phyloP scores from a whole-genome alignment of 2,329 filamentous ascomycete genomes.

The Talaromyces sp. region DNA sequence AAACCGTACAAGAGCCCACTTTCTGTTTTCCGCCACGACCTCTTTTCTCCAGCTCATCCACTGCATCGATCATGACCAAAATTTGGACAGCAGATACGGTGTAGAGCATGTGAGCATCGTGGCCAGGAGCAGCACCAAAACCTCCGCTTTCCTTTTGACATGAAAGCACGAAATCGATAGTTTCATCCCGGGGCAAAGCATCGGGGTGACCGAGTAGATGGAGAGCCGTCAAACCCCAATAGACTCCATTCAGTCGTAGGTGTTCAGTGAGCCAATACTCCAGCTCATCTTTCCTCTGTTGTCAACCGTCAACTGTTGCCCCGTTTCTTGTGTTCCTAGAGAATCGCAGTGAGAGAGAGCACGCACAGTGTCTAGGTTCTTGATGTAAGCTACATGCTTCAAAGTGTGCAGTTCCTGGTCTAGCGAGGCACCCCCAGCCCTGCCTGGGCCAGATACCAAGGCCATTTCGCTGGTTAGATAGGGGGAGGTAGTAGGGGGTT shows the following conservation, averaged over 20 bases:
- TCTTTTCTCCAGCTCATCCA: conserved; percentile 76
- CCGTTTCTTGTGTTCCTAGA: conserved; percentile 7
- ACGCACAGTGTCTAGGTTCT: conserved; percentile 82
- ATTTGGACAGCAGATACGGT: conserved; percentile 96
- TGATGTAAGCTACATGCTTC: conserved; percentile 88
- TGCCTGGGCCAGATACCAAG: conserved; percentile 62
- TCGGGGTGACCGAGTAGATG: conserved; percentile 81
- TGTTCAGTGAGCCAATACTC: conserved; percentile 99
- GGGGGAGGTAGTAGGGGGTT: background rate
- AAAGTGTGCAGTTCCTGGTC: conserved; percentile 58
- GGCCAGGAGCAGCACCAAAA: conserved; percentile 89
- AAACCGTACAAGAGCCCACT: conserved; percentile 74
- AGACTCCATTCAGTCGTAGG: conserved; percentile 89
- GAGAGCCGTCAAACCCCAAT: conserved; percentile 91
- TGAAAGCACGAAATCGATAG: conserved; percentile 92
- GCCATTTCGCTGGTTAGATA: conserved; percentile 51
- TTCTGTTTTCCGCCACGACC: conserved; percentile 68
- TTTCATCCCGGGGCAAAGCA: conserved; percentile 75
- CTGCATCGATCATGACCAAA: conserved; percentile 79
- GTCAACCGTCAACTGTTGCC: conserved; percentile 39
- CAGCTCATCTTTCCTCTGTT: conserved; percentile 83
- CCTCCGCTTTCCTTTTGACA: conserved; percentile 88
- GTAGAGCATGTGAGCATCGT: conserved; percentile 95
- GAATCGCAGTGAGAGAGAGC: conserved; percentile 26
- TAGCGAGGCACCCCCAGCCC: conserved; percentile 49